Percentiles rank a stretch among this genome's conserved stretches.
Evolutionary conservation across 345 rosid species (phyloP).

Genomic region (Eucalyptus lansdowneana): DNA sequence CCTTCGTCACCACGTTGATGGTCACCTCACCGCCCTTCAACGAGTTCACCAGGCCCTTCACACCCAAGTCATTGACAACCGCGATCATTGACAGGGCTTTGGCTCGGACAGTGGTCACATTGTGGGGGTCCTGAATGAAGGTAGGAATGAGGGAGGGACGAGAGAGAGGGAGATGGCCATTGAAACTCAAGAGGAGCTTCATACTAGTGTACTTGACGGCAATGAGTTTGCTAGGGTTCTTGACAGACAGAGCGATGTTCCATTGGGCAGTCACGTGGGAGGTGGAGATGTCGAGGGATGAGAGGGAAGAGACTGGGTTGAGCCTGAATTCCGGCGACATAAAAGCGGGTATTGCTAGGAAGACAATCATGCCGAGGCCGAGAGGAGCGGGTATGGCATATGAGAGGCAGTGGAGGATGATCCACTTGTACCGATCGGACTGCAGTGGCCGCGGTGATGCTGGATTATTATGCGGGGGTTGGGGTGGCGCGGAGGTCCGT

Average conservation of each 20-base stretch:
- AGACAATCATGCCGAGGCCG: neutral
- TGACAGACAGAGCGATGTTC: neutral
- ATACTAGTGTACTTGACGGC: too few species aligned
- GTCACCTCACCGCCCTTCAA: rapidly evolving
- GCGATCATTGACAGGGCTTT: rapidly evolving
- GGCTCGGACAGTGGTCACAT: neutral
- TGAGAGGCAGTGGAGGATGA: neutral
- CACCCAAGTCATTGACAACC: neutral
- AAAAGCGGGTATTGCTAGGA: neutral
- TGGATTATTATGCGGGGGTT: neutral
- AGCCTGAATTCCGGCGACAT: neutral
- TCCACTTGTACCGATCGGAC: too few species aligned
- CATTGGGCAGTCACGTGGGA: neutral
- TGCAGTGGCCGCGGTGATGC: too few species aligned
- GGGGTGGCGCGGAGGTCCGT: neutral
- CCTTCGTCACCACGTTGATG: neutral
- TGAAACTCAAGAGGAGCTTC: neutral
- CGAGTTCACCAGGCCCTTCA: neutral
- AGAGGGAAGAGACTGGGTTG: neutral
- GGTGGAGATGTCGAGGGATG: neutral
- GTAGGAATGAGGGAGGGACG: neutral
- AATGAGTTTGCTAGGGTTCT: neutral
- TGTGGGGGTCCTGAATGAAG: neutral
- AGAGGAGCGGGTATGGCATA: neutral
- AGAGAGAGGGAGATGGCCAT: neutral